Percentiles rank a stretch among this genome's conserved stretches.
Evolutionary conservation across 768 basidiomycete species (phyloP).

Genomic region (Boletales sp.): DNA sequence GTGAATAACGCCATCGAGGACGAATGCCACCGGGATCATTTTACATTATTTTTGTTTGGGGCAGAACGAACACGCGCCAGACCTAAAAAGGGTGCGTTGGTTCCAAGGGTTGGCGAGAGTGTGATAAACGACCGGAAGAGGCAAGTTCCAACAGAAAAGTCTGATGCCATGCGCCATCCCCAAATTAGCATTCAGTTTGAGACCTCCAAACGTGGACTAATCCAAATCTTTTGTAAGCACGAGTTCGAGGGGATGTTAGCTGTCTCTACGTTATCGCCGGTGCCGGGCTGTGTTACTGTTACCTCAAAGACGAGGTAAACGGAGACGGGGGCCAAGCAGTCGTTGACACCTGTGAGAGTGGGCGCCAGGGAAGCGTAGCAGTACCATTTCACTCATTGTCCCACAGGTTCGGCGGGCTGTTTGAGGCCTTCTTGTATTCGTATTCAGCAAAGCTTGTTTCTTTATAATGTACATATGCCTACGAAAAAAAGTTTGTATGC

Average conservation of each 20-base stretch:
- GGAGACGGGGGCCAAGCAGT: not conserved
- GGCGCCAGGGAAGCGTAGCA: not conserved
- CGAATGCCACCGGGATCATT: not conserved
- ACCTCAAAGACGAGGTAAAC: constrained; percentile 1
- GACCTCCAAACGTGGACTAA: constrained; percentile 16
- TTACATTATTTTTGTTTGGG: not conserved
- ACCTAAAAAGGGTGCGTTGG: constrained; percentile 7
- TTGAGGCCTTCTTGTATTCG: constrained; percentile 5
- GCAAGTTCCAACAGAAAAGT: constrained; percentile 30
- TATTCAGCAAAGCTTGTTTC: constrained; percentile 28
- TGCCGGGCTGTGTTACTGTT: constrained; percentile 15
- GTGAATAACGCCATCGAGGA: not conserved
- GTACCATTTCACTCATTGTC: constrained; percentile 6
- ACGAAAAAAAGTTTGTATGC: constrained; percentile 28
- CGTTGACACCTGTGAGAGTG: constrained; percentile 9
- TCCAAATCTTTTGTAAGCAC: too few relatives aligned
- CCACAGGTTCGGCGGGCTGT: too few relatives aligned
- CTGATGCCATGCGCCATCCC: constrained; percentile 17
- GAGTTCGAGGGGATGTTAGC: not conserved
- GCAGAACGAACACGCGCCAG: constrained; percentile 8
- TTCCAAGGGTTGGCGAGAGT: constrained; percentile 3
- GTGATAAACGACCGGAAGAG: constrained; percentile 20
- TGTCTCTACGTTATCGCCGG: constrained; percentile 7
- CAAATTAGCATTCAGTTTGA: constrained; percentile 20
- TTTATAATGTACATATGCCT: constrained; percentile 35